These are phyloP conservation scores for Cladosporium sp. DNA, from an alignment of 2,329 filamentous ascomycete species.

Conservation along the genomic window DNA sequence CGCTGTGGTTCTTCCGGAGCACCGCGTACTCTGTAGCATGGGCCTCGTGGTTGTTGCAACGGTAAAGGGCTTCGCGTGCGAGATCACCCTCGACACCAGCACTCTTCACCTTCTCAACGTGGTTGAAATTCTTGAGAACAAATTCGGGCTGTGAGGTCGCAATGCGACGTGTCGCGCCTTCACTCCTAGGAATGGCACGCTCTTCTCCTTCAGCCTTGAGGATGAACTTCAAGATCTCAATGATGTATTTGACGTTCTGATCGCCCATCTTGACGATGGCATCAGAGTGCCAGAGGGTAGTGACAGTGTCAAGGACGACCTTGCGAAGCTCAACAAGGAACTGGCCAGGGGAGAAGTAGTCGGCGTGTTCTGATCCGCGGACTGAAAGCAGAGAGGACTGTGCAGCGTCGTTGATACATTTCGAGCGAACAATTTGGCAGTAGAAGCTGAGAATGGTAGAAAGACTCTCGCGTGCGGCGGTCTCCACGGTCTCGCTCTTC, in stretches of 20 bases:
- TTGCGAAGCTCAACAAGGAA: conserved; percentile 84
- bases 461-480: conserved; percentile 45
- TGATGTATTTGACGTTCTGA: conserved; percentile 72
- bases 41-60: conserved; percentile 67
- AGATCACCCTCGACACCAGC: conserved; percentile 61
- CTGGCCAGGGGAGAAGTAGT: conserved; percentile 68
- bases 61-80: conserved; percentile 76
- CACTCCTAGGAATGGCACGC: conserved; percentile 61
- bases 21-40: conserved; percentile 73
- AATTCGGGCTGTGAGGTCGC: conserved; percentile 54
- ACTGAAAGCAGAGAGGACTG: conserved; percentile 59
- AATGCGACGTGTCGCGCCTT: conserved; percentile 55
- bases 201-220: conserved; percentile 75
- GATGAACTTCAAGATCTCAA: conserved; percentile 80
- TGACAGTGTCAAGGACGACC: conserved; percentile 73
- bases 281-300: conserved; percentile 79
- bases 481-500: conserved; percentile 21
- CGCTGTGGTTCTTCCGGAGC: conserved; percentile 35
- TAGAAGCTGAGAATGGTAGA: conserved; percentile 87
- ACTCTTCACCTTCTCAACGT: conserved; percentile 46
- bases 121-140: conserved; percentile 49
- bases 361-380: conserved; percentile 48
- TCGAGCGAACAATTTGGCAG: conserved; percentile 71
- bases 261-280: conserved; percentile 79
- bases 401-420: conserved; percentile 75